Evolutionary conservation across 441 rosid species (phyloP), one percentile per base, ranked within the genome.

Genomic region (Adansonia rubrostipa): DNA sequence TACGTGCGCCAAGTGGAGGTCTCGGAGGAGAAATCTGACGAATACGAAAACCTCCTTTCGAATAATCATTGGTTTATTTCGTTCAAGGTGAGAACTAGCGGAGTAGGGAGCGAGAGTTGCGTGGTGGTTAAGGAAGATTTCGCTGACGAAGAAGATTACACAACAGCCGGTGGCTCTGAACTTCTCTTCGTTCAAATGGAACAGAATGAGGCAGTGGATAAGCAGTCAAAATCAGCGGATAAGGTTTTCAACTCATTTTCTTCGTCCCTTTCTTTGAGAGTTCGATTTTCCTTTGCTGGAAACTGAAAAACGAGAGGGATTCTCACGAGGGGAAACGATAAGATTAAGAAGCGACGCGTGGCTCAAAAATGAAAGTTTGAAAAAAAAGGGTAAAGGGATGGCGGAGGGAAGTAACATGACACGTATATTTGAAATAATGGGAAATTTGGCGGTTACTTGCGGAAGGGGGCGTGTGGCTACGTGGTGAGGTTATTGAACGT

Each of bases 131-230:
- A 88, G 57, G 90, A 89, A 68, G 89, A 85, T 71, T 92, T 86
- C 73, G 92, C 92, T 0, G 98, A 94, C 80, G 91, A 91, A 68
- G 97, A 94, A 79, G 99, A 92, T 83, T 96, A 79, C 77, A 82
- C 88, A 54, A 96, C 92, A 76, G 97, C 93, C 69, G 97, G 99
- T 51, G 99, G 98, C 45, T 92, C 97, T 3, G 97, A 96, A 87
- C 83, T 92, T 45, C 75, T 86, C 6, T 91, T 91, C 53, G 97
- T 96, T 53, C 85, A 88, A 92, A 92, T 94, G 99, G 97, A 96
- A 85, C 96, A 85, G 80, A 85, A 82, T 4, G 94, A 96, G 80
- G 73, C 77, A 78, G 94, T 96, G 97, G 93, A 89, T 47, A 78
- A 86, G 47, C 98, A 94, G 81, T 92, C 97, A 20, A 94, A 91